Conservation (phyloP, 2,329 filamentous ascomycete genomes). For the Coccinonectria pachysandricola region DNA sequence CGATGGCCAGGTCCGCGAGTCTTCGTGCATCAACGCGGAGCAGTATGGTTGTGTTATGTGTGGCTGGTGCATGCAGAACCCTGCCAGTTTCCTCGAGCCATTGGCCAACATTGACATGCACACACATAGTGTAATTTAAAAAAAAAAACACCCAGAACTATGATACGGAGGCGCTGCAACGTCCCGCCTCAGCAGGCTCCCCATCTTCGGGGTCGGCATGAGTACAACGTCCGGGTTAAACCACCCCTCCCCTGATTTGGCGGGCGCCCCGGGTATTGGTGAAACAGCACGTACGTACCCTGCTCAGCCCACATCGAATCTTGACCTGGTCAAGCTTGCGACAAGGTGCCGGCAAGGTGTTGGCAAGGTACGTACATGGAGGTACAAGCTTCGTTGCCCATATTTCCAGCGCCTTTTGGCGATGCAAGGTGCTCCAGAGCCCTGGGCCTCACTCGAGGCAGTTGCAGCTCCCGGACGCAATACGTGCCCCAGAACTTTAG, state of each 20-base stretch:
- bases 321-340: slow-evolving; percentile 35
- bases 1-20: too few relatives aligned
- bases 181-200: slow-evolving; percentile 18
- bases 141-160: too few relatives aligned
- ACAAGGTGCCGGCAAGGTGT: too few relatives aligned
- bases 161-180: slow-evolving; percentile 15
- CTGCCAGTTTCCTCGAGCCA: too few relatives aligned
- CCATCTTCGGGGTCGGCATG: slow-evolving; percentile 11
- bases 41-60: too few relatives aligned
- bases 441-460: slow-evolving; percentile 16
- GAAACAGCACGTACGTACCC: slow-evolving; percentile 43
- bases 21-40: too few relatives aligned
- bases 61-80: too few relatives aligned
- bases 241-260: slow-evolving; percentile 19
- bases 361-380: slow-evolving; percentile 11
- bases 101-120: too few relatives aligned
- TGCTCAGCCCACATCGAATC: slow-evolving; percentile 35
- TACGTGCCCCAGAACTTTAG: slow-evolving; percentile 7
- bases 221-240: slow-evolving; percentile 11
- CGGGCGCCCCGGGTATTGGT: slow-evolving; percentile 33
- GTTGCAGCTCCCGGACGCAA: slow-evolving; percentile 9
- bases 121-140: too few relatives aligned
- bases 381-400: slow-evolving; percentile 8
- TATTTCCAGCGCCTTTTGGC: slow-evolving; percentile 12
- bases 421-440: too few relatives aligned